phyloP scores from a whole-genome alignment of 768 basidiomycete genomes.

The Pulveroboletus sp. region DNA sequence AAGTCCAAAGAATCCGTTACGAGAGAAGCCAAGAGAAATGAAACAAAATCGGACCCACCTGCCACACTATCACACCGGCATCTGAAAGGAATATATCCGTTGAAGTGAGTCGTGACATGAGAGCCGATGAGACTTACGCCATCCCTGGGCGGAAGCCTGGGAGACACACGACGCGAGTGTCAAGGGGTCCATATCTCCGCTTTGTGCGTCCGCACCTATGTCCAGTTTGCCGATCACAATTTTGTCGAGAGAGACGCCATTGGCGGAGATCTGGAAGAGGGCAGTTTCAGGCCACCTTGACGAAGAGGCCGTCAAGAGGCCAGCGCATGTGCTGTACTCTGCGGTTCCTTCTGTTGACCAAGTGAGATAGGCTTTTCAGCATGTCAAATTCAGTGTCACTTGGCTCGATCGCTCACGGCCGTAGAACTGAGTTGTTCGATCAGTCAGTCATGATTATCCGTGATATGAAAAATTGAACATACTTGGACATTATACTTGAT shows the following conservation, averaged over 20 bases:
- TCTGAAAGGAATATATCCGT: conserved; percentile 12
- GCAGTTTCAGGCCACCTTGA: conserved; percentile 58
- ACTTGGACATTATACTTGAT: conserved; percentile 38
- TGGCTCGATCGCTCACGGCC: conserved; percentile 19
- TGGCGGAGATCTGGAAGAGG: conserved; percentile 47
- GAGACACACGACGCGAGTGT: conserved; percentile 56
- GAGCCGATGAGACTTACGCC: conserved; percentile 45
- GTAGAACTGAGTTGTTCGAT: conserved; percentile 20
- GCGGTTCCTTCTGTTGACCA: conserved; percentile 45
- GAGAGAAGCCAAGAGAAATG: too few relatives aligned
- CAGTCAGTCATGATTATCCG: not conserved
- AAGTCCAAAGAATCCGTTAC: not conserved
- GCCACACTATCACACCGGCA: conserved; percentile 41
- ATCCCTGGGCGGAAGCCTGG: conserved; percentile 57
- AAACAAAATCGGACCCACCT: conserved; percentile 22
- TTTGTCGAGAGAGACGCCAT: conserved; percentile 43
- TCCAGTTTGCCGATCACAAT: conserved; percentile 56
- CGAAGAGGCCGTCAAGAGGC: conserved; percentile 56
- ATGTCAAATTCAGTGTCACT: not conserved
- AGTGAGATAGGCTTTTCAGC: not conserved
- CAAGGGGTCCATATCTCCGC: conserved; percentile 54
- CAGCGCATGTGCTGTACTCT: conserved; percentile 61
- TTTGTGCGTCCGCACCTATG: conserved; percentile 37
- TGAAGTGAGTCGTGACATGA: not conserved
- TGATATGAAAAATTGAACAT: not conserved